phyloP scores from a whole-genome alignment of 495 filamentous ascomycete genomes.

The Wilcoxina mikolae region DNA sequence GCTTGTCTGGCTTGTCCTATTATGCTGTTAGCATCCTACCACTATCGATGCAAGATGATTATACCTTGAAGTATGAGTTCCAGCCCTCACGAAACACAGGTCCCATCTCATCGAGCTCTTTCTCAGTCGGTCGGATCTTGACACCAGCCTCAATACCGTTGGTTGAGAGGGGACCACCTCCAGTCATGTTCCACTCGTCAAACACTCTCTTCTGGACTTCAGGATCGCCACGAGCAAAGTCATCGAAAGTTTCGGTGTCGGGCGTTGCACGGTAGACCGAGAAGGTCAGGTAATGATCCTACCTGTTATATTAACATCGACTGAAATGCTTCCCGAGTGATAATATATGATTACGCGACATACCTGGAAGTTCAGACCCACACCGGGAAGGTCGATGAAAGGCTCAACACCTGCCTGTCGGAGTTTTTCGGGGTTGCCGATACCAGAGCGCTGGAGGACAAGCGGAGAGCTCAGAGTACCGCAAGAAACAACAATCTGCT shows the following conservation, averaged over 20 bases:
- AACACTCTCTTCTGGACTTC: conserved; percentile 53
- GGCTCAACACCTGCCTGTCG: conserved; percentile 54
- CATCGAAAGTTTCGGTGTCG: conserved; percentile 62
- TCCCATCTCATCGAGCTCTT: conserved; percentile 54
- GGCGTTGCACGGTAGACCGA: conserved; percentile 62
- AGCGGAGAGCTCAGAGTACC: conserved; percentile 67
- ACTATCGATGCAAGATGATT: too few relatives aligned
- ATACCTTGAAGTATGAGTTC: conserved; percentile 74
- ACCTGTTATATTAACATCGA: background rate
- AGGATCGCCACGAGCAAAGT: conserved; percentile 61
- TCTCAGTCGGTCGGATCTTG: conserved; percentile 57
- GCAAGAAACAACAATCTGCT: conserved; percentile 63
- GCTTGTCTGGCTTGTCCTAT: conserved; percentile 74
- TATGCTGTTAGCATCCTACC: too few relatives aligned
- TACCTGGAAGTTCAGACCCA: conserved; percentile 63
- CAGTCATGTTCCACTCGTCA: conserved; percentile 65
- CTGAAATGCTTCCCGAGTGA: too few relatives aligned
- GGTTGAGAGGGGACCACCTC: conserved; percentile 64
- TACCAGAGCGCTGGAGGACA: conserved; percentile 47
- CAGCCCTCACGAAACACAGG: conserved; percentile 54
- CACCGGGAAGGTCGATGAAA: conserved; percentile 62
- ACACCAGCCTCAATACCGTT: conserved; percentile 77
- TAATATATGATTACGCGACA: too few relatives aligned
- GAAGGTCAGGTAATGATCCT: conserved; percentile 70
- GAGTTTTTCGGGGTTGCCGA: conserved; percentile 54